Evolutionary conservation across 2,329 filamentous ascomycete genomes (phyloP), one percentile per base, ranked within the genome.

Genomic region (Paraconiothyrium brasiliense): DNA sequence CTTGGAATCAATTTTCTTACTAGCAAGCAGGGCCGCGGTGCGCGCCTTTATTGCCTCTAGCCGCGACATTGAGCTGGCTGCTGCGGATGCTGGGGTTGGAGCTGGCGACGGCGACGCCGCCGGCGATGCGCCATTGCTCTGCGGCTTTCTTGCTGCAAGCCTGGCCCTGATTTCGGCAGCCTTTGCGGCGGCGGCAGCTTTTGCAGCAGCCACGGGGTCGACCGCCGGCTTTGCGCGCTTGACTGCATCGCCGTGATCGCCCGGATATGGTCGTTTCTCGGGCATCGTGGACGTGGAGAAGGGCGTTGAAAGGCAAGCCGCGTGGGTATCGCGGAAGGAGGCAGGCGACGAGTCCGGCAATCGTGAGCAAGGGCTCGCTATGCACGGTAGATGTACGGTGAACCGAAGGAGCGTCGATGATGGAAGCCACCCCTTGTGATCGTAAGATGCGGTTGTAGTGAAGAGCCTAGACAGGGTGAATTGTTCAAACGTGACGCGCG

Each of bases 251-350:
- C 71, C 74, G 59, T 72, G 69, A 34, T 70, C 72, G 47, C 77
- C 79, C 11, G 77, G 74, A 59, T 78, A 67, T 1, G 80, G 79
- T 56, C 82, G 79, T 68, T 84, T 84, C 59, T 80, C 81, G 32
- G 79, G 81, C 66, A 57, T 76, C 51, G 57, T 39, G 54, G 24
- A 11, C 57, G 35, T 24, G 65, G 57, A 58, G 39, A 20, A 58
- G 39, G 50, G 39, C 48, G 48, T 30, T 4, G 57, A 41, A 41
- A 16, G 27, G 57, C 22, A 24, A 41, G 59, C 46, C 32, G 52
- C 47, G 60, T 41, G 50, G 30, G 24, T 35, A 10, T 20, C 30
- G 41, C 35, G 27, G 35, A 37, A 32, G 30, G 14, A 32, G 20
- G 24, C 51, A 51, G 22, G 16, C 39, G 16, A 11, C 6, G 54